Conservation (phyloP, 2,329 filamentous ascomycete genomes). For the Cordyceps sp. region DNA sequence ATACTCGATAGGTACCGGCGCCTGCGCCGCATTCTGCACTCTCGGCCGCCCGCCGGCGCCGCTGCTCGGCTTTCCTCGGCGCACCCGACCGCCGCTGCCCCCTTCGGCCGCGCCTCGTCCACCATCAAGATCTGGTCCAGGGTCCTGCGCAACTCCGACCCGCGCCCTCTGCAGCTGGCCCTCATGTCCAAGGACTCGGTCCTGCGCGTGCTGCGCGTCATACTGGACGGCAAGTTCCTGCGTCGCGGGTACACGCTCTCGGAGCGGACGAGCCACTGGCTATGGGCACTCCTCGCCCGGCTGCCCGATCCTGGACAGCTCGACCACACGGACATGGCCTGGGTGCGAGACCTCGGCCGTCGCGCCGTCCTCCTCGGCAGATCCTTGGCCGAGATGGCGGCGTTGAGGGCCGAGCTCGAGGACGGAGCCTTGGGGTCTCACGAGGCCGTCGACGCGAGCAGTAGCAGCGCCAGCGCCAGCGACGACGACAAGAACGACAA, state of each 20-base stretch:
- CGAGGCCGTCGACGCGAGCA: too few species aligned
- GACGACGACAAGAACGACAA: slow-evolving; percentile 12
- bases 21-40: slow-evolving; percentile 46
- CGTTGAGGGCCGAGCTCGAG: slow-evolving; percentile 25
- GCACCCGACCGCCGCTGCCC: slow-evolving; percentile 37
- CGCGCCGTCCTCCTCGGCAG: slow-evolving; percentile 47
- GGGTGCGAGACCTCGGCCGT: slow-evolving; percentile 65
- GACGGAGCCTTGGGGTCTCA: too few species aligned
- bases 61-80: slow-evolving; percentile 34
- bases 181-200: slow-evolving; percentile 51
- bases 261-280: slow-evolving; percentile 60
- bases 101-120: slow-evolving; percentile 32
- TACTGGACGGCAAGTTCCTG: slow-evolving; percentile 48
- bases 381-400: slow-evolving; percentile 35
- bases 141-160: slow-evolving; percentile 35
- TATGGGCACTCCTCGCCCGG: slow-evolving; percentile 67
- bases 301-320: slow-evolving; percentile 61
- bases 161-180: slow-evolving; percentile 40
- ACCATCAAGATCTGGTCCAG: slow-evolving; percentile 34
- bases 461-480: too few species aligned
- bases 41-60: slow-evolving; percentile 32
- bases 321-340: slow-evolving; percentile 57
- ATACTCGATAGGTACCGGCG: slow-evolving; percentile 47
- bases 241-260: slow-evolving; percentile 41
- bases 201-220: slow-evolving; percentile 47